phyloP scores from a whole-genome alignment of 805 yeast genomes.

The Saturnispora halmiae region DNA sequence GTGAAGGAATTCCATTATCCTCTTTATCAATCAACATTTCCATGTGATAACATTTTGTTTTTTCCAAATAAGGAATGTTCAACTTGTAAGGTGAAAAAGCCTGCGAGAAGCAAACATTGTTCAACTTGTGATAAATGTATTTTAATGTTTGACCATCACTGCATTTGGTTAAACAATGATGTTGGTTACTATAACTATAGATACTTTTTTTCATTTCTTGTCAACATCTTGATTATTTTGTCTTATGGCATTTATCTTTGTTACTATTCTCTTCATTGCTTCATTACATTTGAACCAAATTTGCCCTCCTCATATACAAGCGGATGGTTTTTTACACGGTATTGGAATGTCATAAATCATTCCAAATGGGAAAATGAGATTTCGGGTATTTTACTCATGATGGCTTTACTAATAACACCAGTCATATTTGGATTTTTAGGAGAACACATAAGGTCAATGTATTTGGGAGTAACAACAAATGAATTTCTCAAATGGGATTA shows the following conservation, averaged over 20 bases:
- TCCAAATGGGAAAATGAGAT: constrained; percentile 30
- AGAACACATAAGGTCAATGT: constrained; percentile 38
- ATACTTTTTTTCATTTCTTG: constrained; percentile 38
- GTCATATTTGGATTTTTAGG: constrained; percentile 32
- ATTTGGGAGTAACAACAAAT: constrained; percentile 50
- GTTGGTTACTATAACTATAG: constrained; percentile 44
- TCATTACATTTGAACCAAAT: not conserved
- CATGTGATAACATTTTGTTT: constrained; percentile 36
- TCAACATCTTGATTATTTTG: constrained; percentile 28
- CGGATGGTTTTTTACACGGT: constrained; percentile 13
- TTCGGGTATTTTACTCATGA: constrained; percentile 34
- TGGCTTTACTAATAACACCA: constrained; percentile 32
- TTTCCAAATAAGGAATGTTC: constrained; percentile 29
- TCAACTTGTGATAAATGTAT: constrained; percentile 59
- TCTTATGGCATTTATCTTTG: constrained; percentile 35
- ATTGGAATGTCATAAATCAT: constrained; percentile 22
- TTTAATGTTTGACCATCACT: constrained; percentile 55
- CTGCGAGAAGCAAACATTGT: constrained; percentile 74
- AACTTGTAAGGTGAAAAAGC: constrained; percentile 58
- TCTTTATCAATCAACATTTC: constrained; percentile 19
- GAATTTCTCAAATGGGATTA: constrained; percentile 48
- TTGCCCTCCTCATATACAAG: constrained; percentile 1
- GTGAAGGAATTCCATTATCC: constrained; percentile 5
- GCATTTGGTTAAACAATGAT: constrained; percentile 47
- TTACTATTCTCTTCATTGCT: constrained; percentile 20